These are phyloP conservation scores for Annulohypoxylon bovei DNA, from an alignment of 495 filamentous ascomycete genomes.

Conservation along the genomic window DNA sequence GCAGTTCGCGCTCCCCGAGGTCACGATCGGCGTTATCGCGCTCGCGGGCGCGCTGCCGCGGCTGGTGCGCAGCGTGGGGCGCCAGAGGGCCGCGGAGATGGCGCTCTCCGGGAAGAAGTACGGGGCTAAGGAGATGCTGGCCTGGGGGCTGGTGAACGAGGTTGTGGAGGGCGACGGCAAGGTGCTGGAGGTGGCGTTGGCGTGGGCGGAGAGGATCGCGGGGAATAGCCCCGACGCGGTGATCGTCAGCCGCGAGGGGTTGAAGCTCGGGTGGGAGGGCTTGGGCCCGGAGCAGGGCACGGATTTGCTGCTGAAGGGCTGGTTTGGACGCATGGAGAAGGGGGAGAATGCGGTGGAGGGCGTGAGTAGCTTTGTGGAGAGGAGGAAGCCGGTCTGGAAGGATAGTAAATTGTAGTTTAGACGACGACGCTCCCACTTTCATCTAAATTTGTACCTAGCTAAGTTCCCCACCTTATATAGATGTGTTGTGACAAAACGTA, in stretches of 20 bases:
- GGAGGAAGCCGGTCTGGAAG: conserved; percentile 74
- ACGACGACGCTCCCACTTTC: too few relatives aligned
- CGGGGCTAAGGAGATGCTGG: conserved; percentile 63
- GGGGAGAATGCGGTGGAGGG: conserved; percentile 84
- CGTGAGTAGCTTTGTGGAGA: conserved; percentile 82
- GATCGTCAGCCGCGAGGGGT: conserved; percentile 70
- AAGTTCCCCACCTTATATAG: too few relatives aligned
- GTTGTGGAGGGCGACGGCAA: conserved; percentile 61
- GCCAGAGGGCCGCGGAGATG: conserved; percentile 76
- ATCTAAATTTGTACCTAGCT: too few relatives aligned
- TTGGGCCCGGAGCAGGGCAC: conserved; percentile 72
- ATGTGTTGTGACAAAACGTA: too few relatives aligned
- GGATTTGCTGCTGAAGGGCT: conserved; percentile 62
- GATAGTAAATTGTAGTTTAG: conserved; percentile 71
- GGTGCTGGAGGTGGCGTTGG: conserved; percentile 57
- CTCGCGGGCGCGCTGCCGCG: conserved; percentile 76
- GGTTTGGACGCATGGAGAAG: conserved; percentile 67
- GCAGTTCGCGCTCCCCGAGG: conserved; percentile 72
- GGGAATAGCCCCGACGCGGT: conserved; percentile 77
- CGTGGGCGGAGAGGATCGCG: conserved; percentile 61
- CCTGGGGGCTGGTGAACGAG: conserved; percentile 77
- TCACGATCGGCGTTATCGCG: conserved; percentile 73
- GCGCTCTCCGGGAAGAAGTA: conserved; percentile 71
- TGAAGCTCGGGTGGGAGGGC: conserved; percentile 74
- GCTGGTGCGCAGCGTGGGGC: conserved; percentile 69